Percentiles rank a stretch among this genome's conserved stretches.
phyloP scores from a whole-genome alignment of 345 rosid species.

The Acer negundo region DNA sequence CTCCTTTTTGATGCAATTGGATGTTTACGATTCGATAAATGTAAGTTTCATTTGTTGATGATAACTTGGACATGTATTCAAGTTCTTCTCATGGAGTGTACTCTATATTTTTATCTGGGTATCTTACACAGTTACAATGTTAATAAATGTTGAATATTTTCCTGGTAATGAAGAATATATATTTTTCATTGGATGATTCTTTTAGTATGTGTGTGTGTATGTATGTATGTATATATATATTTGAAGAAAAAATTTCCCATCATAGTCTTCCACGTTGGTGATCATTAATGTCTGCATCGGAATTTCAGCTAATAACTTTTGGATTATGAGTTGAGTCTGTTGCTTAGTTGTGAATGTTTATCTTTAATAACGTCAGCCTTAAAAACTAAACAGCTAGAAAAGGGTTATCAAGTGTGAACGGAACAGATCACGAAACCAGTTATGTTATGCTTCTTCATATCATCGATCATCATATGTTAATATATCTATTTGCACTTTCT shows the following conservation, averaged over 20 bases:
- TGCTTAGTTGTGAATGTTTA: not conserved
- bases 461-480: not conserved
- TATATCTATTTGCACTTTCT: slow-evolving; percentile 5
- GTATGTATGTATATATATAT: too few relatives aligned
- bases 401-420: not conserved
- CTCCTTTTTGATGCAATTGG: not conserved
- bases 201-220: not conserved
- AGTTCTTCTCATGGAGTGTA: too few relatives aligned
- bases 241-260: too few relatives aligned
- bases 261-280: too few relatives aligned
- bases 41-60: not conserved
- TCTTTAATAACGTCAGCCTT: not conserved
- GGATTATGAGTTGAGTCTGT: not conserved
- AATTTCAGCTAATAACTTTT: not conserved
- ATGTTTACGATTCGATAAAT: not conserved
- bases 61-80: not conserved
- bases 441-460: not conserved
- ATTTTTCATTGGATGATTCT: not conserved
- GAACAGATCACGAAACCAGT: not conserved
- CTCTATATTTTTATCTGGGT: not conserved
- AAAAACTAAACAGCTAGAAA: not conserved
- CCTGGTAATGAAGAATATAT: too few relatives aligned
- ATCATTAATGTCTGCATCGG: not conserved
- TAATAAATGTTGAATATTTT: not conserved
- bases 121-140: not conserved